A percentile compares a stretch with the other conserved stretches of the same genome.
Conservation (phyloP, 2,329 filamentous ascomycete species). For the Tolypocladium album region DNA sequence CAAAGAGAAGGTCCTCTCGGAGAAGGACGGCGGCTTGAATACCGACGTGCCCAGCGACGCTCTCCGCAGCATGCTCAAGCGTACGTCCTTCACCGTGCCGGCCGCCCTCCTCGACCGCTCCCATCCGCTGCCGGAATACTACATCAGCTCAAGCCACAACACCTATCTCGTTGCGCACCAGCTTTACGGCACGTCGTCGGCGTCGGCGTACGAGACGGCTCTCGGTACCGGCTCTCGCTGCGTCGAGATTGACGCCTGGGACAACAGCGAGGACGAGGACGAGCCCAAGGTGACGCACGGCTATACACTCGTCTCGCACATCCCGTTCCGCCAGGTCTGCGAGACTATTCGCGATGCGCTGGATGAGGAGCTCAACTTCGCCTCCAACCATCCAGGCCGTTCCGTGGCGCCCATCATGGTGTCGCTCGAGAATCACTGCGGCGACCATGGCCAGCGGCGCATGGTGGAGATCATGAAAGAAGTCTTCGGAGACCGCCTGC, state of each 20-base stretch:
- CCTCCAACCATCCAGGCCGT: constrained; percentile 22
- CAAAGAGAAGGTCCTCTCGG: constrained; percentile 37
- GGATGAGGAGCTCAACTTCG: constrained; percentile 42
- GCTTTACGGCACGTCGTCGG: constrained; percentile 52
- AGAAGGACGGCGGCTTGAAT: constrained; percentile 35
- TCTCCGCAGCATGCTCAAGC: constrained; percentile 41
- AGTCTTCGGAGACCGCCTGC: constrained; percentile 47
- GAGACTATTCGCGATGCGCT: constrained; percentile 53
- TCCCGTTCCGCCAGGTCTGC: constrained; percentile 54
- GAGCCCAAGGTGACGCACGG: constrained; percentile 64
- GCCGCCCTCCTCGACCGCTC: constrained; percentile 42
- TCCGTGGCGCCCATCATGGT: constrained; percentile 48
- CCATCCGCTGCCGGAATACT: constrained; percentile 57
- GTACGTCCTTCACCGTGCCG: constrained; percentile 47
- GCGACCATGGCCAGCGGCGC: constrained; percentile 44
- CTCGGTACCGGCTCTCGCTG: constrained; percentile 54
- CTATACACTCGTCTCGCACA: constrained; percentile 56
- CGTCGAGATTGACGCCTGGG: constrained; percentile 67
- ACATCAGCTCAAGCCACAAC: constrained; percentile 63
- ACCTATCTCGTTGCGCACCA: constrained; percentile 63
- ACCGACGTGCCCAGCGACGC: constrained; percentile 27
- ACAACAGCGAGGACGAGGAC: constrained; percentile 45
- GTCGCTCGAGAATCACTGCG: constrained; percentile 59
- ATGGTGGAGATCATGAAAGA: constrained; percentile 56
- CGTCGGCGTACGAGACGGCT: constrained; percentile 51